Conservation (phyloP, 257 asterid genomes). For the Solanum stenotomum region DNA sequence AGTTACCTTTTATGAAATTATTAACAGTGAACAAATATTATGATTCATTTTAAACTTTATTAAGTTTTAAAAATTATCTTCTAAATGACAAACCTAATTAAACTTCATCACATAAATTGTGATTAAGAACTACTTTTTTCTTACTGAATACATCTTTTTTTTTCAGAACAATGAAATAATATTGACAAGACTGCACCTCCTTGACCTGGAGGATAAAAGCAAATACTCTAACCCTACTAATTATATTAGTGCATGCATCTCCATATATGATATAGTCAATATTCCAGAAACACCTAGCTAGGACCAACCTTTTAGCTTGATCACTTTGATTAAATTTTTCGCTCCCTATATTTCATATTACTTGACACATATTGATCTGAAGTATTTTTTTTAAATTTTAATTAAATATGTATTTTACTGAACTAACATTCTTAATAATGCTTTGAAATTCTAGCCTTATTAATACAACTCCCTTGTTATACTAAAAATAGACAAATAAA, state of each 20-base stretch:
- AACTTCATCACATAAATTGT: not conserved
- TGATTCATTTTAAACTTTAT: not conserved
- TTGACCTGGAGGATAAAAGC: not conserved
- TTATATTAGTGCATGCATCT: not conserved
- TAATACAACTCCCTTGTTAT: not conserved
- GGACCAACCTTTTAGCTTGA: not conserved
- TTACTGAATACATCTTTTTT: not conserved
- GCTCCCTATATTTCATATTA: not conserved
- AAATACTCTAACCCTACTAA: not conserved
- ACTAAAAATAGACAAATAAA: not conserved
- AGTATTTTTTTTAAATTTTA: rapidly evolving
- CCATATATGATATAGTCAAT: not conserved
- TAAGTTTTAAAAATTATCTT: not conserved
- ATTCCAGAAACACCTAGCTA: not conserved
- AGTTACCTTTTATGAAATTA: not conserved
- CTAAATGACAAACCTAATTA: not conserved
- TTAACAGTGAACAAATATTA: not conserved
- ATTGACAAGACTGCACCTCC: not conserved
- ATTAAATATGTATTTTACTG: not conserved
- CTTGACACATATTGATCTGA: not conserved
- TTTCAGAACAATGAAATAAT: not conserved
- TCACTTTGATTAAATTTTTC: not conserved
- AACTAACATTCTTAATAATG: not conserved
- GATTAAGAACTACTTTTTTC: not conserved
- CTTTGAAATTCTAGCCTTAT: not conserved